Percentiles rank a stretch among this genome's conserved stretches.
phyloP scores from a whole-genome alignment of 495 filamentous ascomycete species.

The Neurospora discreta region DNA sequence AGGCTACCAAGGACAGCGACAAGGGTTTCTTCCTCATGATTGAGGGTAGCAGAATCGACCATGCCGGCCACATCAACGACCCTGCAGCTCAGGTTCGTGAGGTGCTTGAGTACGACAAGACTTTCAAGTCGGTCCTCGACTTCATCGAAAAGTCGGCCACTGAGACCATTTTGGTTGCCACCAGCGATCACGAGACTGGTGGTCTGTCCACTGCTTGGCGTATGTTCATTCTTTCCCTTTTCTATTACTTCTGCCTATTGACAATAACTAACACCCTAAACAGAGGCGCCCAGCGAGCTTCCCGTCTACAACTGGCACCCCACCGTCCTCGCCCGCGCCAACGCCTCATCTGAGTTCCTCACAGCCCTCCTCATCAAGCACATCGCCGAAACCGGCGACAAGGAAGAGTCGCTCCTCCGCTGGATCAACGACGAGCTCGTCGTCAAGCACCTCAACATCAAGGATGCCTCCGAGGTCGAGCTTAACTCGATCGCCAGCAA shows the following conservation, averaged over 20 bases:
- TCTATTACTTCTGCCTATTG: not conserved
- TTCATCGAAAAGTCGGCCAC: conserved; percentile 66
- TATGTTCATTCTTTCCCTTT: conserved; percentile 24
- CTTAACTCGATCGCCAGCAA: conserved; percentile 50
- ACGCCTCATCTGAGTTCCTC: conserved; percentile 65
- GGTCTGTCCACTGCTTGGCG: conserved; percentile 71
- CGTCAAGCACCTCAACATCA: conserved; percentile 58
- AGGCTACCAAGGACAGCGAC: conserved; percentile 75
- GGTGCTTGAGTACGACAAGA: conserved; percentile 81
- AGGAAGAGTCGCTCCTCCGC: conserved; percentile 30
- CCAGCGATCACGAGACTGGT: conserved; percentile 93
- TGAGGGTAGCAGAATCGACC: conserved; percentile 90
- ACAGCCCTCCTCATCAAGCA: conserved; percentile 46
- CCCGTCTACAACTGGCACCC: conserved; percentile 79
- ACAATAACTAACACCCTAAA: conserved; percentile 5
- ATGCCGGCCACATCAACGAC: conserved; percentile 91
- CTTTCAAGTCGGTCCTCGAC: conserved; percentile 70
- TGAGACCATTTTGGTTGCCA: conserved; percentile 71
- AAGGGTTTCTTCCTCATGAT: conserved; percentile 98
- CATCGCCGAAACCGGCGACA: conserved; percentile 25
- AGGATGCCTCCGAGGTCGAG: conserved; percentile 62
- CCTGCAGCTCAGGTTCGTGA: conserved; percentile 92
- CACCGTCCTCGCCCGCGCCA: conserved; percentile 64
- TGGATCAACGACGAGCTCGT: conserved; percentile 55
- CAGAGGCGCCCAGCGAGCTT: conserved; percentile 26